A percentile compares a stretch with the other conserved stretches of the same genome.
Evolutionary conservation across 2,329 filamentous ascomycete species (phyloP).

Genomic region (Colletotrichum sublineola): DNA sequence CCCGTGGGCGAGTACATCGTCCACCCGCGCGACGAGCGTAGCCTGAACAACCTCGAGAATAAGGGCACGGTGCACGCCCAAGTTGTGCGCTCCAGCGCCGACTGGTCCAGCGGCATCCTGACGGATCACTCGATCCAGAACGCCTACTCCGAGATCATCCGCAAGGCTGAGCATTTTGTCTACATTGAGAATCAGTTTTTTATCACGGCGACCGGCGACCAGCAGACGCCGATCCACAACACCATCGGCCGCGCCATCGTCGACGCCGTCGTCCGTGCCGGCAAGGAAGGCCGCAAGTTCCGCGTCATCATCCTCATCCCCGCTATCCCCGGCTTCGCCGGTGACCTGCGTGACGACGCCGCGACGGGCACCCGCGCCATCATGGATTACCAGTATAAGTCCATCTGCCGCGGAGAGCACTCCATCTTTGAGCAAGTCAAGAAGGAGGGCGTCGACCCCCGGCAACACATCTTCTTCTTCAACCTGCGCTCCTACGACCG

Average conservation of each 20-base stretch:
- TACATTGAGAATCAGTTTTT: slow-evolving; percentile 99
- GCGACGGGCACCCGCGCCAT: slow-evolving; percentile 91
- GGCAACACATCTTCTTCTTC: slow-evolving; percentile 89
- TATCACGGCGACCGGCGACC: slow-evolving; percentile 91
- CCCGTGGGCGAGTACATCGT: slow-evolving; percentile 89
- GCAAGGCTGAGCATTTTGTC: slow-evolving; percentile 89
- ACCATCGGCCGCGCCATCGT: slow-evolving; percentile 90
- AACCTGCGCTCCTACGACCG: slow-evolving; percentile 94
- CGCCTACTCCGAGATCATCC: slow-evolving; percentile 86
- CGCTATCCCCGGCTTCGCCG: slow-evolving; percentile 92
- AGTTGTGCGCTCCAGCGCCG: slow-evolving; percentile 87
- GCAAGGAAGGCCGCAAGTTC: slow-evolving; percentile 88
- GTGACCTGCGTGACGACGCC: slow-evolving; percentile 85
- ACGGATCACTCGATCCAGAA: slow-evolving; percentile 89
- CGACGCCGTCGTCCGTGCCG: slow-evolving; percentile 86
- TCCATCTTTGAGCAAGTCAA: slow-evolving; percentile 87
- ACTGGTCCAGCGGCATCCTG: slow-evolving; percentile 94
- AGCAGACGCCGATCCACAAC: slow-evolving; percentile 89
- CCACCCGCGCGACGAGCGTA: slow-evolving; percentile 81
- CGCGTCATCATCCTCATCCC: slow-evolving; percentile 91
- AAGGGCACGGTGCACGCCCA: slow-evolving; percentile 86
- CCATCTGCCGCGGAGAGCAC: slow-evolving; percentile 89
- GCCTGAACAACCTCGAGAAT: slow-evolving; percentile 72
- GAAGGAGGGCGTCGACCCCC: slow-evolving; percentile 81
- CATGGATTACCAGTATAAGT: slow-evolving; percentile 99